Base-by-base conservation (phyloP, 2,329 filamentous ascomycete genomes). In the Stenocarpella maydis region DNA sequence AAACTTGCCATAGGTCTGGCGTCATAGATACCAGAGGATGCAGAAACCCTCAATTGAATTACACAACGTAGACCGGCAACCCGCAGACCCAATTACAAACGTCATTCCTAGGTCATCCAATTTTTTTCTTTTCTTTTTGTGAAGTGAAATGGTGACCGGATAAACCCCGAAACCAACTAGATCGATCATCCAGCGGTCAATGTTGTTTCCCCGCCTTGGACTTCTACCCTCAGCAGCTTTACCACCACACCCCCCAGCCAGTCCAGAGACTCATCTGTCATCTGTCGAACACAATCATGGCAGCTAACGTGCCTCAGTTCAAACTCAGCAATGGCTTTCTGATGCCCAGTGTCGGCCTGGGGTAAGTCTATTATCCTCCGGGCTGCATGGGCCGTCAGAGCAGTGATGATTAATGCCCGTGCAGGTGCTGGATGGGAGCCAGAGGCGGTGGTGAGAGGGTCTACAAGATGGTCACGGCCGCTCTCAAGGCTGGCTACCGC, bases 401-500 rank as follows among this genome's bases (percentile, higher is more conserved):
- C 10, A 43, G 17, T 53, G 41, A 34, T 49, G 52, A 31, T 55
- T 69, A 28, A 69, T 54, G 3, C n/a, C 2, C 7, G 6, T 34
- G 9, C 58, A 68, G 69, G 31, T 71, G 67, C 63, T 71, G 67
- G 67, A 71, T 71, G 69, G 67, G 67, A 28, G 26, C 31, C 19
- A 19, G 10, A 6, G 69, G 61, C 41, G 63, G 69, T 19, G 63
- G 61, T 37, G 60, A 67, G 39, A 43, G 14, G 31, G 69, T 67
- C 28, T 64, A 71, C 49, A 19, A 65, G 1, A 70, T 70, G 68
- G 45, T 81, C 64, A 69, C 74, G 66, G 71, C 76, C 64, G 76
- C 77, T 15, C 67, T 79, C 15, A 71, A 76, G 45, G 63, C 64
- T 17, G 77, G 77, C 26, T 79, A 79, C 69, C 77, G 77, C 12